Base-by-base conservation (phyloP, 2,329 filamentous ascomycete species). In the Ceratocystis cacaofunesta region DNA sequence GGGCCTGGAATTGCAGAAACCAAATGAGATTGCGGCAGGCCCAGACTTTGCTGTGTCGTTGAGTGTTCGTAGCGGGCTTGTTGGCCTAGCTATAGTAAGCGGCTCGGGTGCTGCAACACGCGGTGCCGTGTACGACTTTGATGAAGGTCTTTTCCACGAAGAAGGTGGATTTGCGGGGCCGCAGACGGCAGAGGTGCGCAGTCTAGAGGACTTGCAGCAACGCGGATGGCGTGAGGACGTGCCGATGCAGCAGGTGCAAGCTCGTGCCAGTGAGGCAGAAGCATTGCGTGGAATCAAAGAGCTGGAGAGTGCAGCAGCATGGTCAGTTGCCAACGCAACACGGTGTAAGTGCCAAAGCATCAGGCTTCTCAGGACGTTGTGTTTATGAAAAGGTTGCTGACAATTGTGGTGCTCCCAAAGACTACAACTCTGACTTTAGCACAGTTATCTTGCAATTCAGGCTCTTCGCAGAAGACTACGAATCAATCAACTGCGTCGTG, bases 401-500 rank as follows among this genome's bases (percentile, higher is more conserved):
- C n/a, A 36, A 17, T 30, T 22, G n/a, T 10, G 17, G 46, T 48
- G 46, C 19, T 19, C 50, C 36, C 28, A 25, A 19, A 55, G 65
- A 62, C 22, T 63, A 58, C 41, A 67, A 67, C 52, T 30, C 62
- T 2, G 66, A 67, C 15, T 65, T 67, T 22, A 55, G 63, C 22
- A 48, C 62, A 15, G 61, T 57, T 10, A 67, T 67, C 30, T 25
- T 67, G 6, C 48, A 62, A 17, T 67, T 67, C 60, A 19, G 28
- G 5, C 48, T 67, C 55, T 46, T 22, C 19, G n/a, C 66, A 3
- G 46, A 46, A 2, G 32, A 64, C 30, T 68, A 41, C 5, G 63
- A 68, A 2, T 41, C 62, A 0, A 55, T 70, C 7, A 58, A 65
- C 0, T 73, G 72, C 52, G 55, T 64, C 8, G 30, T 72, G 4